Evolutionary conservation across 129 eudicot genomes (phyloP).

Genomic region (Rutidosis leptorrhynchoides): DNA sequence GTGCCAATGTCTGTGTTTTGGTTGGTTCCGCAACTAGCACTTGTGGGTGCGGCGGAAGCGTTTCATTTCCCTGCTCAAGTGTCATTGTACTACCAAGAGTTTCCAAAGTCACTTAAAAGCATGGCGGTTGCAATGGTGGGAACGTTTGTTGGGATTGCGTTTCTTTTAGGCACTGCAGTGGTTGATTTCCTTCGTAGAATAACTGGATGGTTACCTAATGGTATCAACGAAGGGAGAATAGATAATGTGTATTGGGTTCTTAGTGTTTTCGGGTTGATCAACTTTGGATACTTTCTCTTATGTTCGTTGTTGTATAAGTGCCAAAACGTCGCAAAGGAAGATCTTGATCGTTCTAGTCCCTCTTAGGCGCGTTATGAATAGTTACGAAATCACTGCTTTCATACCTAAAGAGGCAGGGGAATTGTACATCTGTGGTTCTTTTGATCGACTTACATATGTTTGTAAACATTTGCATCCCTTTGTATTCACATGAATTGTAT

Average conservation of each 20-base stretch:
- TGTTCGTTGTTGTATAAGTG: conserved; percentile 49
- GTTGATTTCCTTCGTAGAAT: conserved; percentile 35
- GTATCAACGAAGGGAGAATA: conserved; percentile 55
- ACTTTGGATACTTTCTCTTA: conserved; percentile 50
- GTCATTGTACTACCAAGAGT: conserved; percentile 61
- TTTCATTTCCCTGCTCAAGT: conserved; percentile 62
- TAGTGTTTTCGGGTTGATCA: conserved; percentile 37
- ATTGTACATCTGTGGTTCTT: background rate
- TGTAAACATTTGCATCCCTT: background rate
- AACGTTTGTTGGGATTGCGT: conserved; percentile 47
- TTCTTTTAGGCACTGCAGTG: conserved; percentile 50
- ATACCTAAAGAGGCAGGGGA: background rate
- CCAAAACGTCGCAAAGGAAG: conserved; percentile 30
- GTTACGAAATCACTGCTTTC: background rate
- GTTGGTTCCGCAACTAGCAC: conserved; percentile 48
- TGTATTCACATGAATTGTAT: background rate
- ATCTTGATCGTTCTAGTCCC: background rate
- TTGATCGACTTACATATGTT: too few relatives aligned
- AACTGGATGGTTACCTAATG: conserved; percentile 57
- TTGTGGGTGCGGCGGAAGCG: conserved; percentile 59
- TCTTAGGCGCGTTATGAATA: background rate
- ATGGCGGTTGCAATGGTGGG: conserved; percentile 56
- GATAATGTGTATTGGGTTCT: conserved; percentile 60
- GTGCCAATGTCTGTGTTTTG: conserved; percentile 55
- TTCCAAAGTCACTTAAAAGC: conserved; percentile 50